Conservation (phyloP, 1,284 basidiomycete species). For the Moesziomyces sp. region DNA sequence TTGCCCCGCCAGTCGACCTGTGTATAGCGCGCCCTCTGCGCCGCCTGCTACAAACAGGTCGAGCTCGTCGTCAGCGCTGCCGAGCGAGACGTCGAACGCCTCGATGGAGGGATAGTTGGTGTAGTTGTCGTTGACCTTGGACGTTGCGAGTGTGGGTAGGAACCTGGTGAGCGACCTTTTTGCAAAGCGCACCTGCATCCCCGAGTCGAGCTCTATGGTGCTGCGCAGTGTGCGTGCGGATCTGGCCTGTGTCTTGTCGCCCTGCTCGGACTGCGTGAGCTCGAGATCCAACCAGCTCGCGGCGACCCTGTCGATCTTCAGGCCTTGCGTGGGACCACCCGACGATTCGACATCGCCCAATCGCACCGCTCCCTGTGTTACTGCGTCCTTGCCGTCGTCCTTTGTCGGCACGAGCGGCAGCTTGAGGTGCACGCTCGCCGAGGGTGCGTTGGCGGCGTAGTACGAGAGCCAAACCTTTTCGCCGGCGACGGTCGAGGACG, state of each 20-base stretch:
- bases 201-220: constrained; percentile 25
- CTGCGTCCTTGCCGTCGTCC: constrained; percentile 36
- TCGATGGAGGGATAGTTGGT: constrained; percentile 47
- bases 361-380: constrained; percentile 54
- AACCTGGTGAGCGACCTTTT: constrained; percentile 13
- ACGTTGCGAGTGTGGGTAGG: constrained; percentile 23
- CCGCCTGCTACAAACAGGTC: constrained; percentile 51
- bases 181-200: constrained; percentile 22
- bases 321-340: constrained; percentile 19
- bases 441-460: constrained; percentile 69
- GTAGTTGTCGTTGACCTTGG: constrained; percentile 46
- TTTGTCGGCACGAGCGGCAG: constrained; percentile 44
- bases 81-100: constrained; percentile 42
- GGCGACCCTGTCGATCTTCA: constrained; percentile 24
- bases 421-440: constrained; percentile 43
- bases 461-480: constrained; percentile 80
- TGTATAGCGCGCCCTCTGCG: constrained; percentile 41
- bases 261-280: constrained; percentile 6
- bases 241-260: background rate
- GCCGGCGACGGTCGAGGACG: constrained; percentile 71
- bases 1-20: constrained; percentile 11
- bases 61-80: constrained; percentile 23
- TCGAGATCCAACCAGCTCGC: constrained; percentile 34
- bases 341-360: constrained; percentile 22
- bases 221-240: constrained; percentile 36